These are phyloP conservation scores for Vitellaria paradoxa DNA, from an alignment of 179 eudicot genomes.

Conservation along the genomic window DNA sequence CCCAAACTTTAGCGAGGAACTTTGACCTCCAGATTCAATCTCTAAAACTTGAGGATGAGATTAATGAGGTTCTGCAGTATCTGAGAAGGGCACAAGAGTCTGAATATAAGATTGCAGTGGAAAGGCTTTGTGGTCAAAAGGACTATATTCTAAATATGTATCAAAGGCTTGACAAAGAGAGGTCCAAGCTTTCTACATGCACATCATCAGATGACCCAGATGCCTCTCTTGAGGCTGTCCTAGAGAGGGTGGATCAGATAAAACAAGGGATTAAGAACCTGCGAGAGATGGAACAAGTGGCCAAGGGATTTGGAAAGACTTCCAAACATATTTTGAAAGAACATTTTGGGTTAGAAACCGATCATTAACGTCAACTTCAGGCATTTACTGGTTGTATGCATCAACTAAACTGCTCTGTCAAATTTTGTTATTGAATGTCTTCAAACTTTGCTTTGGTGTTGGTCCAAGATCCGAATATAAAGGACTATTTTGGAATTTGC, in stretches of 20 bases:
- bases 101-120: conserved; percentile 59
- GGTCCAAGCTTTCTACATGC: conserved; percentile 17
- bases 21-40: conserved; percentile 38
- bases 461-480: neutral
- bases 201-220: conserved; percentile 30
- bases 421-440: no score
- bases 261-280: conserved; percentile 50
- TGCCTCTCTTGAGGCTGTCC: conserved; percentile 35
- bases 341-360: conserved; percentile 50
- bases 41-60: conserved; percentile 49
- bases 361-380: conserved; percentile 31
- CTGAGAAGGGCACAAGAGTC: conserved; percentile 65
- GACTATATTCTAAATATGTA: conserved; percentile 45
- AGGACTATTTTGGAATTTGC: neutral
- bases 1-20: conserved; percentile 13
- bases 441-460: neutral
- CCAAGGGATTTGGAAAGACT: conserved; percentile 71
- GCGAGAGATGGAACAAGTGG: conserved; percentile 64
- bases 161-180: conserved; percentile 39
- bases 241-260: conserved; percentile 44
- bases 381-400: neutral
- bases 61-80: conserved; percentile 49
- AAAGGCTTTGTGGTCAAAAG: conserved; percentile 58
- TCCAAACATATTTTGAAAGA: conserved; percentile 48
- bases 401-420: no score